phyloP scores from a whole-genome alignment of 2,329 filamentous ascomycete species.

The Diplocarpon rosae region DNA sequence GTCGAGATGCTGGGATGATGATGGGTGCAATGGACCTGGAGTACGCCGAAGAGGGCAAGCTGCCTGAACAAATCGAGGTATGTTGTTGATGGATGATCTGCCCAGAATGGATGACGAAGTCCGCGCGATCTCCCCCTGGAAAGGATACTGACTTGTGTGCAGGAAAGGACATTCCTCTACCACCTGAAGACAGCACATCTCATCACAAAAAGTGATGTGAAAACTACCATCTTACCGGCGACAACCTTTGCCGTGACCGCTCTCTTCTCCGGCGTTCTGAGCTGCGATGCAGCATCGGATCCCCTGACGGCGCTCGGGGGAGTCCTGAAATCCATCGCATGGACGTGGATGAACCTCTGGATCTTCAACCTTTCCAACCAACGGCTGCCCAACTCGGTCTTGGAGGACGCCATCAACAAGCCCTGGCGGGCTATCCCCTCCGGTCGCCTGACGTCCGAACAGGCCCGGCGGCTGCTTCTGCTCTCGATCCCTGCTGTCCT shows the following conservation, averaged over 20 bases:
- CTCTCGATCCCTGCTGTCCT: constrained; percentile 18
- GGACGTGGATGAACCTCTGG: constrained; percentile 24
- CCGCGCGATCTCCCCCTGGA: no score
- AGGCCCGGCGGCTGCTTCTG: constrained; percentile 20
- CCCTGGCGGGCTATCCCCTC: constrained; percentile 27
- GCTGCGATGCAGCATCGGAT: not conserved
- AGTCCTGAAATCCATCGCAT: constrained; percentile 5
- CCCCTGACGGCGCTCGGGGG: not conserved
- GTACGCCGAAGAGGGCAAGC: constrained; percentile 6
- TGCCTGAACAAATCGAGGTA: constrained; percentile 5
- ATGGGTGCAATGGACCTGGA: constrained; percentile 2
- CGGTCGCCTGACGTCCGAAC: constrained; percentile 22
- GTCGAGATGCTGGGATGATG: constrained; percentile 6
- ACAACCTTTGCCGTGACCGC: constrained; percentile 9
- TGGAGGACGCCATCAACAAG: constrained; percentile 28
- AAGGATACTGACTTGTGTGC: not conserved
- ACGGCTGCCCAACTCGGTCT: constrained; percentile 20
- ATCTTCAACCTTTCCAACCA: constrained; percentile 27
- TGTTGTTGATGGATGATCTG: no score
- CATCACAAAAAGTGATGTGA: constrained; percentile 11
- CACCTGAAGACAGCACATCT: constrained; percentile 10
- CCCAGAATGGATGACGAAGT: no score
- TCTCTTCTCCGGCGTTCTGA: constrained; percentile 1
- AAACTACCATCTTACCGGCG: constrained; percentile 9
- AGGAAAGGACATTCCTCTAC: constrained; percentile 5